phyloP scores from a whole-genome alignment of 2,329 filamentous ascomycete species.

The Xenoacremonium recifei region DNA sequence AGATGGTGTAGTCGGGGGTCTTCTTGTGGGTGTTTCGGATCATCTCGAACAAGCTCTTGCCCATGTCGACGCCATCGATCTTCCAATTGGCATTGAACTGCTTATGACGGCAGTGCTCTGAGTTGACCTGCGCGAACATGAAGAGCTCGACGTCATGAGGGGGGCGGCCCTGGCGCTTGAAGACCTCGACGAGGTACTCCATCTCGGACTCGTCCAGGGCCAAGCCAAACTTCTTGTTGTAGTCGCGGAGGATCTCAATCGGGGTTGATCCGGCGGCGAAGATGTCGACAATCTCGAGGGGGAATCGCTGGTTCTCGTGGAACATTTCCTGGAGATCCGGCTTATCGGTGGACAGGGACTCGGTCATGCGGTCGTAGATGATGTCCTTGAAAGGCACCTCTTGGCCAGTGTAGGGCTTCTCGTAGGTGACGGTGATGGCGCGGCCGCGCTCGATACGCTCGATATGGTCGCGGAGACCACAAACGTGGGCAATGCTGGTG shows the following conservation, averaged over 20 bases:
- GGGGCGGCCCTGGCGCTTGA: constrained; percentile 47
- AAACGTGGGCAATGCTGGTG: constrained; percentile 90
- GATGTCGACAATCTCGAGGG: constrained; percentile 74
- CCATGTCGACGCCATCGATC: constrained; percentile 81
- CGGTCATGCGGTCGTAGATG: constrained; percentile 94
- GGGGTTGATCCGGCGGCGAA: constrained; percentile 64
- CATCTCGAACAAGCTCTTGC: constrained; percentile 87
- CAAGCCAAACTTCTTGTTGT: constrained; percentile 81
- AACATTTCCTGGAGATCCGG: constrained; percentile 79
- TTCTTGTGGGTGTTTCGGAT: constrained; percentile 92
- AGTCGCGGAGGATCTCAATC: constrained; percentile 70
- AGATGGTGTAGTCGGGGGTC: constrained; percentile 80
- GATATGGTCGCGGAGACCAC: constrained; percentile 68
- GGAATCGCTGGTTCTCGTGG: constrained; percentile 59
- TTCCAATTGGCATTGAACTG: constrained; percentile 97
- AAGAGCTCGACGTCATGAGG: constrained; percentile 94
- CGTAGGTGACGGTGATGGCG: constrained; percentile 67
- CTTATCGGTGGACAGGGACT: constrained; percentile 65
- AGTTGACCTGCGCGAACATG: constrained; percentile 99
- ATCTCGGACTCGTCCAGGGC: constrained; percentile 88
- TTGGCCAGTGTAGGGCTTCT: constrained; percentile 42
- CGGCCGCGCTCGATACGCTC: constrained; percentile 86
- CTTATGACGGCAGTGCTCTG: constrained; percentile 84
- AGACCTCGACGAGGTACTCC: constrained; percentile 79
- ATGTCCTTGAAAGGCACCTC: constrained; percentile 64